Base-by-base conservation (phyloP, 2,329 filamentous ascomycete species). In the Calonectria hawksworthii region DNA sequence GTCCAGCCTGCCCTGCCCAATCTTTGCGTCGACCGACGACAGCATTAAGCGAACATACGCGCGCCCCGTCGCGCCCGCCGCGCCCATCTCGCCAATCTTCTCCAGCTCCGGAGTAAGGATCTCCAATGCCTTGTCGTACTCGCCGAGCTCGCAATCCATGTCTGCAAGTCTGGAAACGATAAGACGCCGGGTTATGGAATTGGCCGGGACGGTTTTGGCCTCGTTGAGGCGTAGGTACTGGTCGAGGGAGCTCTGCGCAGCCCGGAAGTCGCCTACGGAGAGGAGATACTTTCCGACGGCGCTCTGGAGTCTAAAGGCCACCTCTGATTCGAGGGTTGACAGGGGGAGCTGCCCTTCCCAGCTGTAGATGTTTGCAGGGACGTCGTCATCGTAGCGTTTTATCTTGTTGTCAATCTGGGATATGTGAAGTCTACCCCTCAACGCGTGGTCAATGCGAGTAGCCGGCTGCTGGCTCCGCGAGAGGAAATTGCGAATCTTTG, bases 391-490 rank as follows among this genome's bases (percentile, higher is more conserved):
- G 59, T 83, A 83, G 1, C 79, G 77, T 26, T 82, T 80, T 4
- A 85, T 83, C 67, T 84, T 85, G 51, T 83, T 85, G 34, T 85
- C 83, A 2, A 85, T 78, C 26, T 81, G 79, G 0, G 83, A 83
- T 1, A 85, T 83, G 34, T 85, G 83, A 9, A 85, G 74, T 3
- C 83, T 77, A 18, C 83, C 83, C 5, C 73, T 73, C 0, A 85
- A 23, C 0, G 83, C 82, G 2, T 83, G 82, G 21, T 84, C 83
- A 10, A 78, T 77, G 8, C 80, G 78, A 0, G 79, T 83, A 1
- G 50, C 26, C 0, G 75, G 74, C 1, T 71, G 68, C 7, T 79
- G 71, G 0, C 77, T 75, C 0, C 77, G 77, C 0, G 66, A 75
- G 0, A 78, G 51, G 54, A 84, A 84, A 30, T 80, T 78, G 2